These are phyloP conservation scores for Geranium rotundifolium DNA, from an alignment of 345 rosid species.

Conservation along the genomic window DNA sequence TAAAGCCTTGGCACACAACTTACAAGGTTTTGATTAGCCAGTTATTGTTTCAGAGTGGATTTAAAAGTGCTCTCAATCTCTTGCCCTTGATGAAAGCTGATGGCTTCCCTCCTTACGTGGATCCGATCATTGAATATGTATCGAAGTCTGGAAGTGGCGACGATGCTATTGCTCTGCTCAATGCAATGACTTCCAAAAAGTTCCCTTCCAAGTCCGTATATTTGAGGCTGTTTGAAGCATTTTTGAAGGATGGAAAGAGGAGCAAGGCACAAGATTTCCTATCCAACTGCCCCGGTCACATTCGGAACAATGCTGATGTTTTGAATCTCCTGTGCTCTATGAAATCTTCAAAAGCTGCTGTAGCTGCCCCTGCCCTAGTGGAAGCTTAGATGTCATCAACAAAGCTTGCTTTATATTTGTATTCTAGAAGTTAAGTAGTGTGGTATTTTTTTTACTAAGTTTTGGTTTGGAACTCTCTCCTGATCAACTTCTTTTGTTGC, in stretches of 20 bases:
- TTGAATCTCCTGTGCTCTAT: conserved; percentile 57
- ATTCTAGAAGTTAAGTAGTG: too few relatives aligned
- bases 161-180: conserved; percentile 52
- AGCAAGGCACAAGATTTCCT: conserved; percentile 67
- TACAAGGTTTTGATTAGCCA: conserved; percentile 51
- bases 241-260: conserved; percentile 53
- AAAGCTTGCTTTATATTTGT: too few relatives aligned
- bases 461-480: too few relatives aligned
- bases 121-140: conserved; percentile 51
- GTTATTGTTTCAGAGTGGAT: conserved; percentile 53
- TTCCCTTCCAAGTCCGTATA: conserved; percentile 65
- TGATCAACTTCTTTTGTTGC: too few relatives aligned
- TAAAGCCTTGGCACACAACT: conserved; percentile 51
- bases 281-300: conserved; percentile 48
- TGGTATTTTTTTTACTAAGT: too few relatives aligned
- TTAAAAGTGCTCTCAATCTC: conserved; percentile 54
- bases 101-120: conserved; percentile 70
- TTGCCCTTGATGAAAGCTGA: conserved; percentile 59
- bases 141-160: conserved; percentile 58
- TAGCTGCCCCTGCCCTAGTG: conserved; percentile 12
- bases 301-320: conserved; percentile 74
- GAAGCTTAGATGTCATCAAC: too few relatives aligned
- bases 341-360: conserved; percentile 16
- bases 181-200: conserved; percentile 52
- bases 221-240: conserved; percentile 48